Conservation (phyloP, 768 basidiomycete species). For the Tephrocybe sp. region DNA sequence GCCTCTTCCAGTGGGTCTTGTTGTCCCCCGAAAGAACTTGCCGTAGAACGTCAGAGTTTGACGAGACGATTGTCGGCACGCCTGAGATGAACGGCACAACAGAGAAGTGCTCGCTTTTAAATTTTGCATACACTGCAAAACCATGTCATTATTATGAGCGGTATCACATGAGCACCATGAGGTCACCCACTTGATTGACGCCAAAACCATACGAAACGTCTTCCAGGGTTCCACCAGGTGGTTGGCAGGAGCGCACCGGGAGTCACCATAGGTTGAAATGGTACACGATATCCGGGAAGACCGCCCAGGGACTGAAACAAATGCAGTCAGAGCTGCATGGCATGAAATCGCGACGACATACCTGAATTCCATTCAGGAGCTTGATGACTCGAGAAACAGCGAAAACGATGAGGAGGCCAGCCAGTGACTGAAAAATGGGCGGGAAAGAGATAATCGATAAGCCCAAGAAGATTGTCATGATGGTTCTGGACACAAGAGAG, state of each 20-base stretch:
- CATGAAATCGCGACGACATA: conserved; percentile 1
- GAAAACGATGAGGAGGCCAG: conserved; percentile 19
- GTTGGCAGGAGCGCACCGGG: conserved; percentile 36
- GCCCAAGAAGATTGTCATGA: too few relatives aligned
- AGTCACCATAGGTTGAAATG: conserved; percentile 35
- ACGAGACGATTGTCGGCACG: conserved; percentile 34
- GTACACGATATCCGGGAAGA: conserved; percentile 36
- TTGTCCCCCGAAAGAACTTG: conserved; percentile 39
- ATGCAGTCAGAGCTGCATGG: not conserved
- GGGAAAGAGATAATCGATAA: too few relatives aligned
- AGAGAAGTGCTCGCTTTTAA: conserved; percentile 33
- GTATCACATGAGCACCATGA: not conserved
- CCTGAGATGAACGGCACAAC: conserved; percentile 39
- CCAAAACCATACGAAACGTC: conserved; percentile 27
- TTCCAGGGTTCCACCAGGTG: conserved; percentile 41
- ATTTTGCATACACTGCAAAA: conserved; percentile 29
- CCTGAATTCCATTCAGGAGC: conserved; percentile 29
- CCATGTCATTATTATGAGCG: not conserved
- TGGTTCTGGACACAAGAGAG: not conserved
- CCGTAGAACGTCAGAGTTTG: conserved; percentile 44
- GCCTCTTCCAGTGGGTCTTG: conserved; percentile 37
- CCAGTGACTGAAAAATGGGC: not conserved
- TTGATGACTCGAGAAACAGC: conserved; percentile 28
- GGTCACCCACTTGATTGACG: conserved; percentile 21
- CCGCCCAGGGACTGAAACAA: conserved; percentile 29